Base-by-base conservation (phyloP, 805 yeast genomes). In the Kazachstania martiniae region DNA sequence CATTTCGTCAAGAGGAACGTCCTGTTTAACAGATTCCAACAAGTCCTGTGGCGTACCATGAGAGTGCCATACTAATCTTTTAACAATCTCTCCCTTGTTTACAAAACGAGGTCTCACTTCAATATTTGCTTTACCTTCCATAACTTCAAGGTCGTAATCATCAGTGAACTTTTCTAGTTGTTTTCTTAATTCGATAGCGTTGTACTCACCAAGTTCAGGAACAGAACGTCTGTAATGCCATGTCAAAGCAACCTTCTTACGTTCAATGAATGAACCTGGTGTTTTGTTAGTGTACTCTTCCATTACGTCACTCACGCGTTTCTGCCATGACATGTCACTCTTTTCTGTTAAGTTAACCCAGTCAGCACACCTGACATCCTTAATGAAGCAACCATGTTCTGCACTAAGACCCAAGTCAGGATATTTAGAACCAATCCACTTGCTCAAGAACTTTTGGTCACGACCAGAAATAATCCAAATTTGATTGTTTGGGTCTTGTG, bases 141-240 rank as follows among this genome's bases (percentile, higher is more conserved):
- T 89, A 12, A 91, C 91, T 51, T 91, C 98, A 27, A 91, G 80
- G 39, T 85, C 95, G 49, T 74, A 81, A 15, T 70, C 68, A 18
- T 71, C 80, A 8, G 87, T 70, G 2, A 77, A 68, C 12, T 61
- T 63, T 37, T 67, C 62, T 40, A 91, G 59, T 38, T 77, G 78
- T 15, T 74, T 66, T 39, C 77, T 70, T 49, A 91, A 70, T 51
- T 77, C 73, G 12, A 70, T 62, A 0, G 96, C 93, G 59, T 85
- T 94, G 61, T 71, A 89, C 27, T 68, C 74, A 19, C 98, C 99
- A 44, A 85, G 70, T 39, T 81, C 95, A 0, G 97, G 97, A 47
- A 87, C 98, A 1, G 95, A 74, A 33, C 93, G 70, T 46, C 99
- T 73, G 54, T 89, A 91, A 59, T 91, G 99, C 99, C 99, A 91